phyloP scores from a whole-genome alignment of 1,139 yeast genomes.

The Debaryomyces fabryi region DNA sequence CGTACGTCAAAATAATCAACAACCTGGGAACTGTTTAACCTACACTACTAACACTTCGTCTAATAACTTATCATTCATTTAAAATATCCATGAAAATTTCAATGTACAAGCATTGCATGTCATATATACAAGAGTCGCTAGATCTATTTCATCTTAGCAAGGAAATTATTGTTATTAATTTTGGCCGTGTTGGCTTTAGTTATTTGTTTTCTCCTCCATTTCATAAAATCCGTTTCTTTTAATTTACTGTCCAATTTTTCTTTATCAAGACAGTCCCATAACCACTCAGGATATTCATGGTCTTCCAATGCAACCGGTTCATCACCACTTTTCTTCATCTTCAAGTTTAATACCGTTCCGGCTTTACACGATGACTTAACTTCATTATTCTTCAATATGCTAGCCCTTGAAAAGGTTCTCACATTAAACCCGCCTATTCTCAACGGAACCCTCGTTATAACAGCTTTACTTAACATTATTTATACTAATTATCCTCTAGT shows the following conservation, averaged over 20 bases:
- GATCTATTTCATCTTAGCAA: constrained; percentile 46
- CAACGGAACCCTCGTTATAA: not conserved
- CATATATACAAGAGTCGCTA: constrained; percentile 12
- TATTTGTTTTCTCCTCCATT: constrained; percentile 68
- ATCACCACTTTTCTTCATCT: constrained; percentile 74
- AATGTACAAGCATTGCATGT: constrained; percentile 5
- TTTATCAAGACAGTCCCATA: constrained; percentile 84
- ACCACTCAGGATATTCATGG: constrained; percentile 90
- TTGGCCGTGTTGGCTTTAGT: constrained; percentile 65
- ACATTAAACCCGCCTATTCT: not conserved
- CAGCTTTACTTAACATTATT: not conserved
- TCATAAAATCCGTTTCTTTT: constrained; percentile 60
- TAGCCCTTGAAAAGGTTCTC: not conserved
- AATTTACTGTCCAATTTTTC: constrained; percentile 55
- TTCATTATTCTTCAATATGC: not conserved
- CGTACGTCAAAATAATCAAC: not conserved
- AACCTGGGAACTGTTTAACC: not conserved
- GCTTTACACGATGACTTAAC: constrained; percentile 55
- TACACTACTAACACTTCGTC: not conserved
- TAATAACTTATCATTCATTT: not conserved
- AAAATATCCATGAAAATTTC: not conserved
- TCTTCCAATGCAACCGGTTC: constrained; percentile 93
- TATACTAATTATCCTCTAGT: not conserved
- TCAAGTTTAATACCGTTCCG: constrained; percentile 81
- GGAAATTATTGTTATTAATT: constrained; percentile 80